Conservation (phyloP, 1,139 yeast genomes). For the Geotrichum carabidarum region DNA sequence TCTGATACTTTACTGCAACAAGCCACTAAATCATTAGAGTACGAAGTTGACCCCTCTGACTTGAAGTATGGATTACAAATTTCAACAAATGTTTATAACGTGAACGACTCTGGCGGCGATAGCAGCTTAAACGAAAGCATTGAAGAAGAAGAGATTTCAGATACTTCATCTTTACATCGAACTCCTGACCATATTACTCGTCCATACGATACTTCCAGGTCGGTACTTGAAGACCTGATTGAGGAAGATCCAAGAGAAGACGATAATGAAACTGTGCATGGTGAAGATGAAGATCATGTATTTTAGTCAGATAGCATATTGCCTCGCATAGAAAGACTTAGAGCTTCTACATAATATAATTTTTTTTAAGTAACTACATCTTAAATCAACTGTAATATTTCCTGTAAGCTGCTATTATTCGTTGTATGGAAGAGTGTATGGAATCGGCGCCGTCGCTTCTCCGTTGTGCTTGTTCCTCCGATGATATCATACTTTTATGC, state of each 20-base stretch:
- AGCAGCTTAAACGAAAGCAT: conserved; percentile 2
- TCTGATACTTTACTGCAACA: conserved; percentile 26
- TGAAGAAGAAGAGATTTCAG: neutral
- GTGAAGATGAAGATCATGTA: neutral
- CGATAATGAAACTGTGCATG: neutral
- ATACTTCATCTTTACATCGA: neutral
- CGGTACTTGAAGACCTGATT: neutral
- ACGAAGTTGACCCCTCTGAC: conserved; percentile 25
- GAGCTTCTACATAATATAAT: neutral
- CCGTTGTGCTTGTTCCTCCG: neutral
- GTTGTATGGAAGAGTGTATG: no score
- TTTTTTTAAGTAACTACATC: neutral
- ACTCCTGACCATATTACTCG: neutral
- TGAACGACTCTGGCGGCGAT: conserved; percentile 10
- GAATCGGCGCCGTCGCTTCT: no score
- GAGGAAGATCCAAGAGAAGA: neutral
- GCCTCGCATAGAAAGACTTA: neutral
- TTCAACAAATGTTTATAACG: conserved; percentile 13
- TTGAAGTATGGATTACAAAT: conserved; percentile 18
- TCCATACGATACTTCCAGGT: neutral
- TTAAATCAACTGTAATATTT: neutral
- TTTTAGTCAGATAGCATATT: neutral
- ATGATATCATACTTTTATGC: neutral
- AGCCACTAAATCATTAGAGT: conserved; percentile 25
- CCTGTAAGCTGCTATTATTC: no score